phyloP scores from a whole-genome alignment of 2,329 filamentous ascomycete genomes.

The Claviceps africana region DNA sequence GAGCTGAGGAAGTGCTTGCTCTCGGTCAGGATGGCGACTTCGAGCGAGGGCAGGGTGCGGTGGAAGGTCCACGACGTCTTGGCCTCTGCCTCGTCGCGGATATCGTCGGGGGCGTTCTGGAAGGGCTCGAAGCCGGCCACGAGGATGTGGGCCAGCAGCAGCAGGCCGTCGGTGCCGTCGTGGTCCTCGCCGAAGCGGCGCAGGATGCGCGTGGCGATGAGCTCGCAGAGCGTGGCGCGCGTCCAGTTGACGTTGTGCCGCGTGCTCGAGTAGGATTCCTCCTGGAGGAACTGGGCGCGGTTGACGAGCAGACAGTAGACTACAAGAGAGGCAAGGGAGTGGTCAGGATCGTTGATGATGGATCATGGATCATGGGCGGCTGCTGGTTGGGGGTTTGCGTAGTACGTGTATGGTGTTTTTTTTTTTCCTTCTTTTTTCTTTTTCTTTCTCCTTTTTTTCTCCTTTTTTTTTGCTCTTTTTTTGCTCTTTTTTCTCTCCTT shows the following conservation, averaged over 20 bases:
- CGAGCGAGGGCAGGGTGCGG: slow-evolving; percentile 59
- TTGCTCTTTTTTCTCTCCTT: no score
- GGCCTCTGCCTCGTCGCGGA: slow-evolving; percentile 43
- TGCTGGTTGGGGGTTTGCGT: neutral
- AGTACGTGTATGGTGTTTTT: no score
- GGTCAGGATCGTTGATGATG: neutral
- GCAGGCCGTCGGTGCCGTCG: slow-evolving; percentile 52
- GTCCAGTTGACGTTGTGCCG: slow-evolving; percentile 72
- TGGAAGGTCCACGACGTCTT: slow-evolving; percentile 33
- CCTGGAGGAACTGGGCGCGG: slow-evolving; percentile 61
- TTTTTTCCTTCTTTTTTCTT: no score
- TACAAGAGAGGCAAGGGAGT: no score
- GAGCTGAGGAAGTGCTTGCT: slow-evolving; percentile 66
- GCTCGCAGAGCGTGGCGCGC: slow-evolving; percentile 63
- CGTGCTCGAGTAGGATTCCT: slow-evolving; percentile 62
- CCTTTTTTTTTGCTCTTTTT: no score
- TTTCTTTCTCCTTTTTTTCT: no score
- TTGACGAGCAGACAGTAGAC: slow-evolving; percentile 79
- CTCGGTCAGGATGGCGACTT: slow-evolving; percentile 71
- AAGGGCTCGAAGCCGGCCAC: slow-evolving; percentile 78
- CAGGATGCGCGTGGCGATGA: slow-evolving; percentile 65
- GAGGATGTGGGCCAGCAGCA: slow-evolving; percentile 64
- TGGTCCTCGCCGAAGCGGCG: slow-evolving; percentile 69
- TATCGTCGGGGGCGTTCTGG: slow-evolving; percentile 60
- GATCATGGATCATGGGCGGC: no score